phyloP scores from a whole-genome alignment of 2,329 filamentous ascomycete genomes.

The Periconia sp. region DNA sequence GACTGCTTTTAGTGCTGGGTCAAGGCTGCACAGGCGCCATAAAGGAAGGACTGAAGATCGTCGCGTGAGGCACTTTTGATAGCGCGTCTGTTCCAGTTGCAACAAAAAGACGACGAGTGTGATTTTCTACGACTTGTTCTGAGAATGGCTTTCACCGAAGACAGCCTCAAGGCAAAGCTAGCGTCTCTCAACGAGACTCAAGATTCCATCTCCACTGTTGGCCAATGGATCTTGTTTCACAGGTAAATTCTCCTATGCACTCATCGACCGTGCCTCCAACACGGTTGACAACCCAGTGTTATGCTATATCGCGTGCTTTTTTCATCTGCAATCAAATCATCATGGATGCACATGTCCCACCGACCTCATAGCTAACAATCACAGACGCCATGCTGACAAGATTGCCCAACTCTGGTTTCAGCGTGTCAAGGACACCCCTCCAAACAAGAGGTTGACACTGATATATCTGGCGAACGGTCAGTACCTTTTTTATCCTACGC shows the following conservation, averaged over 20 bases:
- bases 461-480: constrained; percentile 94
- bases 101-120: neutral
- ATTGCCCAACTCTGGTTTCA: constrained; percentile 92
- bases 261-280: constrained; percentile 2
- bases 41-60: constrained; percentile 8
- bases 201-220: constrained; percentile 92
- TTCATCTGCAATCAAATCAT: too few relatives aligned
- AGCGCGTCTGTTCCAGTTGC: neutral
- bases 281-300: neutral
- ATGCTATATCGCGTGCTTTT: constrained; percentile 1
- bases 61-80: constrained; percentile 20
- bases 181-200: constrained; percentile 96
- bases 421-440: constrained; percentile 81
- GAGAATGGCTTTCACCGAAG: constrained; percentile 90
- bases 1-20: constrained; percentile 3
- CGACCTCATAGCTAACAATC: constrained; percentile 18
- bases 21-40: neutral
- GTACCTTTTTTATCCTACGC: constrained; percentile 28
- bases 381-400: constrained; percentile 84
- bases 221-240: constrained; percentile 99
- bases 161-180: constrained; percentile 91
- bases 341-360: neutral
- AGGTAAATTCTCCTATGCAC: constrained; percentile 58
- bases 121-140: constrained; percentile 18
- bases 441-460: constrained; percentile 83